Evolutionary conservation across 2,329 filamentous ascomycete genomes (phyloP), one percentile per base, ranked within the genome.

Genomic region (Aspergillus amoenus): DNA sequence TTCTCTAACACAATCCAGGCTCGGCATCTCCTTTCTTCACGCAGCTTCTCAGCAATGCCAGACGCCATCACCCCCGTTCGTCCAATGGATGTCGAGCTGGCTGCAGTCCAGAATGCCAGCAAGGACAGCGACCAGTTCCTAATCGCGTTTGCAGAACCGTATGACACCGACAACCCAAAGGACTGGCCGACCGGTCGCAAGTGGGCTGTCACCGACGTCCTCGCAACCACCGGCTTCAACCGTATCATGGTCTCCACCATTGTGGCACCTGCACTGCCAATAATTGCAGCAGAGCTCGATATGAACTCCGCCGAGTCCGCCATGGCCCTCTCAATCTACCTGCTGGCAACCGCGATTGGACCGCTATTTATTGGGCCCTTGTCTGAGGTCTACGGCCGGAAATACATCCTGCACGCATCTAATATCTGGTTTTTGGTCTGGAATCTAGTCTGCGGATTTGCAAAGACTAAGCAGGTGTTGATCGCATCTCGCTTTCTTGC

Each of bases 351-450:
- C 18, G 48, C 51, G 18, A 32, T 58, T 3, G 56, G 56, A 2
- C 56, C 51, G 5, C 37, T 58, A 12, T 8, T 51, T 5, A 43
- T 58, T 2, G 56, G 51, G 5, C 51, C 56, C 3, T 37, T 58
- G 13, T 55, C 51, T n/a, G 51, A 58, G 32, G 32, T 58, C 18
- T 42, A 55, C 17, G 51, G 56, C 4, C 51, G 56, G 12, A 53
- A 55, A 34, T 51, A 40, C 12, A 50, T 58, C 11, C 34, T 51
- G 12, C 51, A 55, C 12, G 45, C 45, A 4, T 48, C 30, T 3
- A 58, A 58, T n/a, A 15, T 46, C 22, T 55, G 52, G 49, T 57
- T 57, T n/a, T 39, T 57, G 9, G 30, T 52, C 21, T 57, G 46
- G 37, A 57, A 57, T 15, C 5, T 57, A 12, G 55, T 43, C 6